Evolutionary conservation across 306 rosid genomes (phyloP).

Genomic region (Dryas alaskensis): DNA sequence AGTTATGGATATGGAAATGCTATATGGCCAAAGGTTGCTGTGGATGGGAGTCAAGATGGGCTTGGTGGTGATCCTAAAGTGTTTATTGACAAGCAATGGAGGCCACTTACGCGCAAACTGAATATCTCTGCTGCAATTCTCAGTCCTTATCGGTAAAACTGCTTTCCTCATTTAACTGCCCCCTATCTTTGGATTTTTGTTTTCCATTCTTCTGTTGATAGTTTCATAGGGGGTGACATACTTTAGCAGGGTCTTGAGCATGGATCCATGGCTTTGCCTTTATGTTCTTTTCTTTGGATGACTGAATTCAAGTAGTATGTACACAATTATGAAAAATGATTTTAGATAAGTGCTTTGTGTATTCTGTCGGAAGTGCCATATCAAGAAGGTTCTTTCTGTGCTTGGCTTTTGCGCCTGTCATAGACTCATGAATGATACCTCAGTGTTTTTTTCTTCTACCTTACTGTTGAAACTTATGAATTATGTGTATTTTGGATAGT

Average conservation of each 20-base stretch:
- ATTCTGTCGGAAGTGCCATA: neutral
- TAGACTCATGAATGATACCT: too few species aligned
- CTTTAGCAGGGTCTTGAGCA: too few species aligned
- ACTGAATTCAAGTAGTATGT: neutral
- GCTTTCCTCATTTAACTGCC: neutral
- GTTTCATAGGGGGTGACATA: neutral
- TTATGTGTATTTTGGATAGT: neutral
- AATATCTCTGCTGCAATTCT: conserved; percentile 63
- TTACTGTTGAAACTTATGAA: too few species aligned
- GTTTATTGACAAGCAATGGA: conserved; percentile 57
- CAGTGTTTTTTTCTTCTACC: too few species aligned
- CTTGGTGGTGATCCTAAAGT: conserved; percentile 52
- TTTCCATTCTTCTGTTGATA: neutral
- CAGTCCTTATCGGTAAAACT: conserved; percentile 62
- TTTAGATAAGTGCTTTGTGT: too few species aligned
- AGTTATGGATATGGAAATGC: conserved; percentile 82
- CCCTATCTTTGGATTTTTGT: neutral
- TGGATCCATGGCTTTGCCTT: neutral
- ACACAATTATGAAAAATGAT: too few species aligned
- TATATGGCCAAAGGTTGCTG: conserved; percentile 61
- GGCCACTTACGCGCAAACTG: conserved; percentile 52
- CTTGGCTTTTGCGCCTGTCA: neutral
- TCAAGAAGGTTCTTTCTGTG: neutral
- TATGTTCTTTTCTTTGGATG: neutral
- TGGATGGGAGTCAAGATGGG: conserved; percentile 41